These are phyloP conservation scores for Pseudocercospora cruenta DNA, from an alignment of 2,329 filamentous ascomycete species.

Conservation along the genomic window DNA sequence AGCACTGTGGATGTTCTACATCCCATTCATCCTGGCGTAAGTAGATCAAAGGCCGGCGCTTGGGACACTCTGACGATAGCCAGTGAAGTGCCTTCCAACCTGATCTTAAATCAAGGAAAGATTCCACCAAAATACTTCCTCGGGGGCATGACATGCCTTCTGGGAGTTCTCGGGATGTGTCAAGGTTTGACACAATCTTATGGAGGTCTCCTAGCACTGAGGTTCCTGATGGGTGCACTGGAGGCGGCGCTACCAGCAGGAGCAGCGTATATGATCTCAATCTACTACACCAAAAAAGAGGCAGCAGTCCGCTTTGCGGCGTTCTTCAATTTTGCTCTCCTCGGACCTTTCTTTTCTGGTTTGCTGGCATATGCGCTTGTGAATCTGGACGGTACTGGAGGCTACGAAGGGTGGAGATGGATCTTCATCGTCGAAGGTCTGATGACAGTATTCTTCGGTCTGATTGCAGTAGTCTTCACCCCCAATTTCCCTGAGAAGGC, in stretches of 20 bases:
- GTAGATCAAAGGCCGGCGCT: background rate
- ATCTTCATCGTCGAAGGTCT: slow-evolving; percentile 21
- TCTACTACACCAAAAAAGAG: slow-evolving; percentile 12
- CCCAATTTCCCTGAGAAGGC: slow-evolving; percentile 19
- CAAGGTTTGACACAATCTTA: slow-evolving; percentile 13
- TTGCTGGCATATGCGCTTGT: slow-evolving; percentile 17
- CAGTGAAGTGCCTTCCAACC: slow-evolving; percentile 17
- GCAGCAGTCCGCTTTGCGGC: slow-evolving; percentile 16
- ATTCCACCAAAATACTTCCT: slow-evolving; percentile 18
- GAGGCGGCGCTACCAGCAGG: slow-evolving; percentile 10
- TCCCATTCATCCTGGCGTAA: slow-evolving; percentile 15
- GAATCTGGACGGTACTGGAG: slow-evolving; percentile 15
- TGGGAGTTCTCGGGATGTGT: slow-evolving; percentile 20
- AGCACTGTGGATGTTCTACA: slow-evolving; percentile 17
- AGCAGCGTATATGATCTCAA: slow-evolving; percentile 13
- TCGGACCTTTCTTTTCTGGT: slow-evolving; percentile 18
- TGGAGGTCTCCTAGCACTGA: background rate
- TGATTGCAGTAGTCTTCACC: slow-evolving; percentile 13
- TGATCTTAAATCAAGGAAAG: slow-evolving; percentile 13
- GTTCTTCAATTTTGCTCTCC: slow-evolving; percentile 18
- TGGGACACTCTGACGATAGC: background rate
- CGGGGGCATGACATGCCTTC: slow-evolving; percentile 17
- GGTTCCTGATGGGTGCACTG: slow-evolving; percentile 9
- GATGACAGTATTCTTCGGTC: slow-evolving; percentile 20
- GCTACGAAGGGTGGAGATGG: slow-evolving; percentile 18